phyloP scores from a whole-genome alignment of 345 rosid species.

The Dovyalis caffra region DNA sequence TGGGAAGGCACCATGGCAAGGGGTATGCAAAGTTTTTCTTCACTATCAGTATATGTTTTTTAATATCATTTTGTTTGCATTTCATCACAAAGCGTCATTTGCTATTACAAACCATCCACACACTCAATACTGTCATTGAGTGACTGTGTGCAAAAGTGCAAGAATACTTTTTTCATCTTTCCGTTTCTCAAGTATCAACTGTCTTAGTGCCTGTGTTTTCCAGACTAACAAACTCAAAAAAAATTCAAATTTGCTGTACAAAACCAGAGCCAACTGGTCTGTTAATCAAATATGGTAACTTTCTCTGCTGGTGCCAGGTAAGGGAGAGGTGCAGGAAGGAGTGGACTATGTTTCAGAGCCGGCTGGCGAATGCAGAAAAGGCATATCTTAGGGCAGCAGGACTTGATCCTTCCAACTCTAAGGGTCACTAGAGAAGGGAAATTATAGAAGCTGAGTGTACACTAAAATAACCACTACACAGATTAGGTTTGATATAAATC shows the following conservation, averaged over 20 bases:
- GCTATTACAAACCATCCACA: neutral
- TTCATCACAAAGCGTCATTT: neutral
- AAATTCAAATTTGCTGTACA: neutral
- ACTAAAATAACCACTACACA: conserved; percentile 16
- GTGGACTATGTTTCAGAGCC: conserved; percentile 70
- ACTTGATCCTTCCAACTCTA: conserved; percentile 34
- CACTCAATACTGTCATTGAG: neutral
- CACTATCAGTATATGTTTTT: neutral
- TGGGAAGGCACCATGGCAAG: conserved; percentile 90
- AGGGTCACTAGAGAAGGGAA: conserved; percentile 29
- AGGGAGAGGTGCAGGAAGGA: conserved; percentile 84
- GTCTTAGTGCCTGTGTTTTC: no score
- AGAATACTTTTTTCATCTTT: neutral
- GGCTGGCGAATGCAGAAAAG: conserved; percentile 60
- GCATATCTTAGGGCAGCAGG: conserved; percentile 45
- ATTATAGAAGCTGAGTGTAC: conserved; percentile 17
- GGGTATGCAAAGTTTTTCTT: conserved; percentile 47
- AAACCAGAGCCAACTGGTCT: neutral
- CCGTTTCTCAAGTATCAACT: no score
- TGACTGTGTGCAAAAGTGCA: neutral
- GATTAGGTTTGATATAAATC: conserved; percentile 15
- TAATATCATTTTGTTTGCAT: neutral
- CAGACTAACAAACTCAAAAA: no score
- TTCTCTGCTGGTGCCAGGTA: conserved; percentile 44
- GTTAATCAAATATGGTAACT: neutral